Base-by-base conservation (phyloP, 169 alveolate species). In the Besnoitia besnoiti region DNA sequence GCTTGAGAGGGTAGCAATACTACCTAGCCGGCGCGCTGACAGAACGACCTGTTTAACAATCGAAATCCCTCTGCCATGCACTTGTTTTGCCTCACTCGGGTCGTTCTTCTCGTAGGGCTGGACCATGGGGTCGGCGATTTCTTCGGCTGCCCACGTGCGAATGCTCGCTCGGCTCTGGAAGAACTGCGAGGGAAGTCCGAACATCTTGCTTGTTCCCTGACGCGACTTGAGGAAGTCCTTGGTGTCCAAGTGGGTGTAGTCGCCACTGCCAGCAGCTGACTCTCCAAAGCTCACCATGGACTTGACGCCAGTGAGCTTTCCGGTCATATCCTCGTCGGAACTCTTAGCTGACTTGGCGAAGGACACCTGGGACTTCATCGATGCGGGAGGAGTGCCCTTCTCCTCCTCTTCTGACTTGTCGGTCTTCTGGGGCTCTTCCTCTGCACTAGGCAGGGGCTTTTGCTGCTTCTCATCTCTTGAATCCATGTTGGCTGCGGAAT, bases 111-210 rank as follows among this genome's bases (percentile, higher is more conserved):
- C 87, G 87, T 77, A 77, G 8, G 94, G 94, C 90, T 90, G 94
- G 73, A 90, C 76, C 33, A 77, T 51, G 40, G 94, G 94, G 27
- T 90, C 94, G 10, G 61, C 47, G 30, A 90, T 30, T 5, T 80
- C 61, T 12, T 90, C 90, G 0, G 30, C 90, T 39, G 91, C 94
- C 90, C 91, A 90, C 16, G 85, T 61, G 21, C 90, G 94, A 21
- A 90, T 30, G 33, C 85, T 77, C 16, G 85, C 90, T 44, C 90
- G 82, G 46, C 91, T 80, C 30, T 90, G 87, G 77, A 90, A 90
- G 61, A 79, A 80, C 24, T 40, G 55, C 42, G 85, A n/a, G 67
- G 94, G 94, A 7, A 90, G 3, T 24, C 76, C 59, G 42, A 90
- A 55, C 87, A 77, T 77, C 39, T 3, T 39, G 40, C 37, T 40